A percentile compares a stretch with the other conserved stretches of the same genome.
These are phyloP conservation scores for Oryza nivara DNA, from an alignment of 176 grass and related monocot species.

Conservation along the genomic window DNA sequence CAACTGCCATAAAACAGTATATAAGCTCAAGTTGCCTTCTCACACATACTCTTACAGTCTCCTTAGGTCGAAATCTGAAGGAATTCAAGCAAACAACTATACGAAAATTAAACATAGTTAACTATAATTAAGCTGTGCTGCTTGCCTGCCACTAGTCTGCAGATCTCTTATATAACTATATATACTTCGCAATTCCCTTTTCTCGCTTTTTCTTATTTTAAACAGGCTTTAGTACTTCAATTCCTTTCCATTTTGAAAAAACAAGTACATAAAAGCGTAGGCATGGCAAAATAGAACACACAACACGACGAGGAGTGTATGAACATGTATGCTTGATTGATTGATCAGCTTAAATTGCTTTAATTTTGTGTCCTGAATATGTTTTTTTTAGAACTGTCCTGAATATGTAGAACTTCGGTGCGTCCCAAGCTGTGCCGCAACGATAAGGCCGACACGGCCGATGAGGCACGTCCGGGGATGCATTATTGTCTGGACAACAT, in stretches of 20 bases:
- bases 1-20: background rate
- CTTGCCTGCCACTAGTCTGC: background rate
- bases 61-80: background rate
- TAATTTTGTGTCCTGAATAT: no score
- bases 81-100: background rate
- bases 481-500: background rate
- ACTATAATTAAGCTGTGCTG: background rate
- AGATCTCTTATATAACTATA: background rate
- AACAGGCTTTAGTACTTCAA: background rate
- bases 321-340: background rate
- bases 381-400: no score
- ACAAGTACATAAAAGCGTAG: background rate
- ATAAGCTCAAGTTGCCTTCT: slow-evolving; percentile 8
- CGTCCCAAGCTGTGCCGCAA: slow-evolving; percentile 9
- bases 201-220: background rate
- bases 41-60: background rate
- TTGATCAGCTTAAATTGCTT: background rate
- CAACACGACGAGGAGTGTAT: background rate
- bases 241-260: background rate
- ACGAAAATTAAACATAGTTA: background rate
- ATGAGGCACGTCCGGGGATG: background rate
- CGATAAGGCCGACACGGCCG: background rate
- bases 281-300: background rate
- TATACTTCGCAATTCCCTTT: background rate
- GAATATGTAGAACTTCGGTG: background rate